Evolutionary conservation across 2,329 filamentous ascomycete species (phyloP).

Genomic region (Thermothelomyces thermophilus): DNA sequence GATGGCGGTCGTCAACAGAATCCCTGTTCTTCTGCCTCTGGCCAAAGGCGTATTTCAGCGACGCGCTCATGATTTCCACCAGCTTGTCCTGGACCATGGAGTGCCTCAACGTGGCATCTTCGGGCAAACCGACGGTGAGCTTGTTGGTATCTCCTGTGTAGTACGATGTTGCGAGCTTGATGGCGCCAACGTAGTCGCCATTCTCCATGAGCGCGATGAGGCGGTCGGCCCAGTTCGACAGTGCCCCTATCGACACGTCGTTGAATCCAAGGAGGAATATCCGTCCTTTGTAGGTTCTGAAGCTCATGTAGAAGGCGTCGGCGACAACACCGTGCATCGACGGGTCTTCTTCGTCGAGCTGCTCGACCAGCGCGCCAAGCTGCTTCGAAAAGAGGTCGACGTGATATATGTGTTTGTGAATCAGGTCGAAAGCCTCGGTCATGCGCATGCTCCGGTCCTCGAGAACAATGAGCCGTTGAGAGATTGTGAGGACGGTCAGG

Average conservation of each 20-base stretch:
- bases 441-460: slow-evolving; percentile 85
- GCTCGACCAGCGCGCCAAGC: slow-evolving; percentile 76
- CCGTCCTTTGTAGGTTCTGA: slow-evolving; percentile 88
- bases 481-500: slow-evolving; percentile 84
- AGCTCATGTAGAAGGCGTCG: slow-evolving; percentile 97
- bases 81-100: slow-evolving; percentile 81
- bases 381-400: slow-evolving; percentile 84
- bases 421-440: slow-evolving; percentile 88
- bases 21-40: slow-evolving; percentile 49
- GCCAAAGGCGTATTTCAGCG: slow-evolving; percentile 80
- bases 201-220: slow-evolving; percentile 91
- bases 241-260: slow-evolving; percentile 79
- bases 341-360: slow-evolving; percentile 76
- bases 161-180: slow-evolving; percentile 84
- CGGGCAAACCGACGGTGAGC: slow-evolving; percentile 85
- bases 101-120: slow-evolving; percentile 70
- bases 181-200: slow-evolving; percentile 91
- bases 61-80: slow-evolving; percentile 88
- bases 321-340: slow-evolving; percentile 94
- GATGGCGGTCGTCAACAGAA: slow-evolving; percentile 47
- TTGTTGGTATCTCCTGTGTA: slow-evolving; percentile 90
- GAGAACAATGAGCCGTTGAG: slow-evolving; percentile 83
- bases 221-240: slow-evolving; percentile 96
- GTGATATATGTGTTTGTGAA: slow-evolving; percentile 90
- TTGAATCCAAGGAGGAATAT: slow-evolving; percentile 92